Conservation (phyloP, 257 asterid genomes). For the Phtheirospermum japonicum region DNA sequence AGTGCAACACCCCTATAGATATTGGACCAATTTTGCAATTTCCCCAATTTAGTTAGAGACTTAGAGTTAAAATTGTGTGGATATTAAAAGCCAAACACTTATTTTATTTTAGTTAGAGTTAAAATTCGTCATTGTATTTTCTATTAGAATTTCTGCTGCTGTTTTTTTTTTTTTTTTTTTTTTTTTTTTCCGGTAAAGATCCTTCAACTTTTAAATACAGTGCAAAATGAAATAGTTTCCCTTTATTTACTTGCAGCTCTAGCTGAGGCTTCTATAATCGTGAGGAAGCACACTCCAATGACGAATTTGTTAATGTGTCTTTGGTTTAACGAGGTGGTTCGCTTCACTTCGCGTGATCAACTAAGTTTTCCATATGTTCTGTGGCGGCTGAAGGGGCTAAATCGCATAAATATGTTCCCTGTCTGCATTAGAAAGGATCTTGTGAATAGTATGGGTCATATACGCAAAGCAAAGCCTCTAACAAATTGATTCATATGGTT, state of each 20-base stretch:
- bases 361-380: constrained; percentile 90
- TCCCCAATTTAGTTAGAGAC: not conserved
- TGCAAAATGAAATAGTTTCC: constrained; percentile 1
- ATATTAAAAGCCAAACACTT: not conserved
- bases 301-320: constrained; percentile 79
- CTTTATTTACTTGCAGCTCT: constrained; percentile 60
- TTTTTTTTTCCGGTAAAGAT: not conserved
- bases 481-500: constrained; percentile 33
- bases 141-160: not conserved
- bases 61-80: not conserved
- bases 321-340: constrained; percentile 96
- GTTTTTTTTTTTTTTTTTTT: not conserved
- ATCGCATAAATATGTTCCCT: constrained; percentile 70
- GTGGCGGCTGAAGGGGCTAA: constrained; percentile 74
- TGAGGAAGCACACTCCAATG: constrained; percentile 78
- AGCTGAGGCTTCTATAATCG: constrained; percentile 94
- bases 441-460: constrained; percentile 95
- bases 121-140: not conserved
- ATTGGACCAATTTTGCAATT: not conserved
- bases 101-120: not conserved
- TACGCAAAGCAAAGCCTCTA: constrained; percentile 92
- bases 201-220: not conserved
- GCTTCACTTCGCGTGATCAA: constrained; percentile 97
- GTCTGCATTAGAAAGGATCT: constrained; percentile 97
- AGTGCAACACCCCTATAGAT: not conserved